Conservation (phyloP, 78 protist species). For the Neovahlkampfia damariscottae region DNA sequence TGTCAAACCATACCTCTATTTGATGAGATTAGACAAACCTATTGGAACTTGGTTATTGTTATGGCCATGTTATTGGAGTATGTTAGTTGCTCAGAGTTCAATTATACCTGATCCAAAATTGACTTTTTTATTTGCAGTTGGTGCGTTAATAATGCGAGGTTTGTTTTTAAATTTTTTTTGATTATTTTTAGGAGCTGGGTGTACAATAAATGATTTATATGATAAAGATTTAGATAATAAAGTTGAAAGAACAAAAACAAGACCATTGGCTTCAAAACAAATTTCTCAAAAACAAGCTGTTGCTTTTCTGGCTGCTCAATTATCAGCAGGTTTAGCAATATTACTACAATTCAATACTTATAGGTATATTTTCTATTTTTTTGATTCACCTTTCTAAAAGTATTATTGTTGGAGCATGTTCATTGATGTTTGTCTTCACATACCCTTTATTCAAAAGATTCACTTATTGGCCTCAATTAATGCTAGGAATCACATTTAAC, state of each 20-base stretch:
- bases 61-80: constrained; percentile 45
- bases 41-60: constrained; percentile 45
- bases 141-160: constrained; percentile 81
- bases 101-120: not conserved
- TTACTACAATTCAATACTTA: constrained; percentile 4
- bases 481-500: constrained; percentile 78
- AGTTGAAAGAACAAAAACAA: constrained; percentile 60
- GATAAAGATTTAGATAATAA: constrained; percentile 66
- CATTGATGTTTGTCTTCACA: constrained; percentile 52
- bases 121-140: constrained; percentile 35
- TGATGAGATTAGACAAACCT: constrained; percentile 32
- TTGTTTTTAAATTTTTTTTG: too few species aligned
- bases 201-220: constrained; percentile 79
- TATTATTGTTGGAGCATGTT: constrained; percentile 36
- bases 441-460: constrained; percentile 76
- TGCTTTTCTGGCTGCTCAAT: constrained; percentile 37
- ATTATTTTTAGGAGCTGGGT: constrained; percentile 90
- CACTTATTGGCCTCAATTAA: constrained; percentile 74
- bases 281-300: constrained; percentile 25
- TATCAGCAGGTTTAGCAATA: constrained; percentile 25
- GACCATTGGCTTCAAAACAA: constrained; percentile 71
- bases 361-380: constrained; percentile 28
- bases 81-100: constrained; percentile 6
- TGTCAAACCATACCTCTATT: constrained; percentile 25
- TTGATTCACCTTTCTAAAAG: constrained; percentile 10